Conservation (phyloP, 176 grass and related monocot genomes). For the Stipa capillata region DNA sequence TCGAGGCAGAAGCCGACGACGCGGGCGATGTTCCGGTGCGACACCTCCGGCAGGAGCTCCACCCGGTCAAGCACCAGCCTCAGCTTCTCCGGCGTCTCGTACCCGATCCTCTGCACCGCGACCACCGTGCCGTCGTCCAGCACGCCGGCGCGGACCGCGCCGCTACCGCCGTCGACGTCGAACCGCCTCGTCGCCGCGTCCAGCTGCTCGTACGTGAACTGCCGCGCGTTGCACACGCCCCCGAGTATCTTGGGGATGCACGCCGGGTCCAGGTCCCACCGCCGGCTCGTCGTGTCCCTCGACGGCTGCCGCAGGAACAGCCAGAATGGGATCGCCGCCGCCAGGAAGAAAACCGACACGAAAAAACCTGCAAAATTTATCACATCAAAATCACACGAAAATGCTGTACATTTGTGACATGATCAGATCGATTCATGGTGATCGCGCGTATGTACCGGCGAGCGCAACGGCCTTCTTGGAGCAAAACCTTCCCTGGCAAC, state of each 20-base stretch:
- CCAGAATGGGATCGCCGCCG: conserved; percentile 46
- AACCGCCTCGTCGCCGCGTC: conserved; percentile 63
- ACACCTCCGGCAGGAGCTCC: conserved; percentile 59
- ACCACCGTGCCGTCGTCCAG: conserved; percentile 72
- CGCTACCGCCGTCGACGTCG: conserved; percentile 36
- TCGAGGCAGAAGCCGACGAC: conserved; percentile 85
- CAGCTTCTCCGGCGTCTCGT: conserved; percentile 38
- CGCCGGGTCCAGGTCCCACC: conserved; percentile 53
- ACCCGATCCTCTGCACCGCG: conserved; percentile 70
- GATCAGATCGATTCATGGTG: too few relatives aligned
- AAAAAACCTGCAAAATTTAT: too few relatives aligned
- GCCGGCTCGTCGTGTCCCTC: conserved; percentile 15
- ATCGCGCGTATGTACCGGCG: too few relatives aligned
- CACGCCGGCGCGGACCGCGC: conserved; percentile 47
- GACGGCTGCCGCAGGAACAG: conserved; percentile 67
- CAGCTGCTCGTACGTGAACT: conserved; percentile 92
- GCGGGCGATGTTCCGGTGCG: conserved; percentile 61
- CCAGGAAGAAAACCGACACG: conserved; percentile 62
- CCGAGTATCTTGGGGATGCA: conserved; percentile 86
- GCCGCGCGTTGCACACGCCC: conserved; percentile 42
- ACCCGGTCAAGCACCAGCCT: conserved; percentile 47
- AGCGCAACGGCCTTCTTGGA: conserved; percentile 52
- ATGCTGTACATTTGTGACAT: too few relatives aligned
- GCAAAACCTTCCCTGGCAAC: conserved; percentile 72
- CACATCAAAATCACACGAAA: too few relatives aligned